These are phyloP conservation scores for Ogataea minuta DNA, from an alignment of 805 yeast genomes.

Conservation along the genomic window DNA sequence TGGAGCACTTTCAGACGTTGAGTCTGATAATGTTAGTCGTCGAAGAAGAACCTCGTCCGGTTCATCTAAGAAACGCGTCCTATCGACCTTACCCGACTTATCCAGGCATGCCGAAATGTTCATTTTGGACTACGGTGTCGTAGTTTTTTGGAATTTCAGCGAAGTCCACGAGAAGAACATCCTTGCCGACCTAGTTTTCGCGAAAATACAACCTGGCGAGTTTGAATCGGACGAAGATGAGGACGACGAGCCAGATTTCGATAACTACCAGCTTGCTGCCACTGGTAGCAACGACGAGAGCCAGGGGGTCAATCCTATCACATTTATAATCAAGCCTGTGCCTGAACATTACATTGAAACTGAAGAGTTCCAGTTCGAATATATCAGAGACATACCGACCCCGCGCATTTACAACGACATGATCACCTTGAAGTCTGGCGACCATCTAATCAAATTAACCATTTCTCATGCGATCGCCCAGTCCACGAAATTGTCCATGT, in stretches of 20 bases:
- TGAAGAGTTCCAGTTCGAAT: conserved; percentile 80
- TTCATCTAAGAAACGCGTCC: conserved; percentile 16
- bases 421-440: conserved; percentile 87
- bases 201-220: conserved; percentile 40
- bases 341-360: conserved; percentile 90
- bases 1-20: conserved; percentile 4
- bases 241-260: conserved; percentile 37
- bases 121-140: conserved; percentile 86
- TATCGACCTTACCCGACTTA: conserved; percentile 39
- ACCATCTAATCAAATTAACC: conserved; percentile 87
- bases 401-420: conserved; percentile 88
- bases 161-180: conserved; percentile 91
- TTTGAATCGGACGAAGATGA: conserved; percentile 42
- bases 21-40: neutral
- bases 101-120: conserved; percentile 83
- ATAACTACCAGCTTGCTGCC: conserved; percentile 1
- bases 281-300: conserved; percentile 6
- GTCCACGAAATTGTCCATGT: conserved; percentile 84
- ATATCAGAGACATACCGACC: conserved; percentile 44
- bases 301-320: conserved; percentile 19
- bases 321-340: conserved; percentile 66
- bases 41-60: conserved; percentile 15
- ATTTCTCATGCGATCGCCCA: conserved; percentile 97
- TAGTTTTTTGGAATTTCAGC: conserved; percentile 97
- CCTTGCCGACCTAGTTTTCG: conserved; percentile 85